Base-by-base conservation (phyloP, 1,139 yeast genomes). In the Scheffersomyces lignicola region DNA sequence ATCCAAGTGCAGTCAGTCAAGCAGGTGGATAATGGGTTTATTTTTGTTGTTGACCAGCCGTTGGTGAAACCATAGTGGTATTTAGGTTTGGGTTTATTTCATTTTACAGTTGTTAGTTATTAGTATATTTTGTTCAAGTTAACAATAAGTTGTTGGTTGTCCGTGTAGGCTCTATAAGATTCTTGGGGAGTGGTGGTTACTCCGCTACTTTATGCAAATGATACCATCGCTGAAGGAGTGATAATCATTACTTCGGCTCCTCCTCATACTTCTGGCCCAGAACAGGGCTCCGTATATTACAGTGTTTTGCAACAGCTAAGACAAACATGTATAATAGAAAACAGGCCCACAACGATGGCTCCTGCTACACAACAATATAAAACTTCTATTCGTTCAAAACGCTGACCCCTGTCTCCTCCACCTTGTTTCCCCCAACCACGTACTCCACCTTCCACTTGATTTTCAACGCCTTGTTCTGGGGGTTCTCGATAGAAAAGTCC, bases 401-500 rank as follows among this genome's bases (percentile, higher is more conserved):
- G 36, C 60, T 57, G 14, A 82, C 78, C 11, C 87, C 86, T 11
- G 78, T 69, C 44, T 78, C 85, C 49, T 76, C 82, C 24, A 59
- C 59, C 9, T 58, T 56, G 11, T 59, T 52, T 10, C 79, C 80
- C 35, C 73, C 74, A 6, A 72, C 52, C 11, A 51, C 51, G 53
- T 80, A 89, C 40, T 77, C 76, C 20, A 78, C 74, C 56, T 84
- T 87, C 94, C 95, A 90, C 56, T 89, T 84, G 40, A 90, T 69
- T 60, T 87, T 89, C 47, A 87, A 69, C 15, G 73, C 59, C 44
- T 67, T 67, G 33, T 57, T 55, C 3, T 54, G 47, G 3, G 78
- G 73, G 48, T 80, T 77, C 33, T 73, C 79, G 41, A 90, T 72
- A n/a, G 59, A 55, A 39, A 83, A 74, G 18, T 61, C 65, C 57